phyloP scores from a whole-genome alignment of 1,284 basidiomycete genomes.

The Leccinum fallax region DNA sequence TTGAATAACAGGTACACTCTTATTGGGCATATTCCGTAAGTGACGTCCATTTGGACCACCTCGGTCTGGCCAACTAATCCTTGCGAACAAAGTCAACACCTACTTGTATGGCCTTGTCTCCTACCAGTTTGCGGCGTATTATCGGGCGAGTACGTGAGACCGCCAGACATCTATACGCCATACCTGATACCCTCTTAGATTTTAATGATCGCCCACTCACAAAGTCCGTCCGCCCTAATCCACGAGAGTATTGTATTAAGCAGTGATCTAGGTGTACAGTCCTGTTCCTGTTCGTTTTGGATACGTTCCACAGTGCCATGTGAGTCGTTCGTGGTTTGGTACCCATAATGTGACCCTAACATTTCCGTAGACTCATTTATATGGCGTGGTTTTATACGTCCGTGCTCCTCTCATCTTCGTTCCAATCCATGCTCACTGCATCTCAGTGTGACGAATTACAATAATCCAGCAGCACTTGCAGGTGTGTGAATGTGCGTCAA shows the following conservation, averaged over 20 bases:
- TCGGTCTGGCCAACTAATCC: not conserved
- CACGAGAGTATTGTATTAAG: not conserved
- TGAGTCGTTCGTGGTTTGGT: slow-evolving; percentile 15
- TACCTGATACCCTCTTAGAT: slow-evolving; percentile 30
- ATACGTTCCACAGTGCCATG: slow-evolving; percentile 46
- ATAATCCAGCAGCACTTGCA: slow-evolving; percentile 14
- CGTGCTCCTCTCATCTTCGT: not conserved
- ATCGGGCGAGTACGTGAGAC: slow-evolving; percentile 28
- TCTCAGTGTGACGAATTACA: slow-evolving; percentile 17
- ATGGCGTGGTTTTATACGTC: slow-evolving; percentile 23
- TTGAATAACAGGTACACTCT: slow-evolving; percentile 36
- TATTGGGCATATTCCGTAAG: slow-evolving; percentile 44
- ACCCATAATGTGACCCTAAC: not conserved
- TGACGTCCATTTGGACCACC: not conserved
- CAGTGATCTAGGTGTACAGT: slow-evolving; percentile 39
- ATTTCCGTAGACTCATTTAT: slow-evolving; percentile 17
- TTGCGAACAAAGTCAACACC: slow-evolving; percentile 45
- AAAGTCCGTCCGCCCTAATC: slow-evolving; percentile 6
- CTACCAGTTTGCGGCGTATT: slow-evolving; percentile 50
- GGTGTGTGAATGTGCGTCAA: slow-evolving; percentile 8
- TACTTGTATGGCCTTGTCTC: slow-evolving; percentile 53
- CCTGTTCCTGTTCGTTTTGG: slow-evolving; percentile 43
- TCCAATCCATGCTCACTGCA: not conserved
- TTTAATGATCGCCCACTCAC: slow-evolving; percentile 43
- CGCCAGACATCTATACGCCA: too few species aligned